phyloP scores from a whole-genome alignment of 495 filamentous ascomycete species.

The Penicillium steckii region DNA sequence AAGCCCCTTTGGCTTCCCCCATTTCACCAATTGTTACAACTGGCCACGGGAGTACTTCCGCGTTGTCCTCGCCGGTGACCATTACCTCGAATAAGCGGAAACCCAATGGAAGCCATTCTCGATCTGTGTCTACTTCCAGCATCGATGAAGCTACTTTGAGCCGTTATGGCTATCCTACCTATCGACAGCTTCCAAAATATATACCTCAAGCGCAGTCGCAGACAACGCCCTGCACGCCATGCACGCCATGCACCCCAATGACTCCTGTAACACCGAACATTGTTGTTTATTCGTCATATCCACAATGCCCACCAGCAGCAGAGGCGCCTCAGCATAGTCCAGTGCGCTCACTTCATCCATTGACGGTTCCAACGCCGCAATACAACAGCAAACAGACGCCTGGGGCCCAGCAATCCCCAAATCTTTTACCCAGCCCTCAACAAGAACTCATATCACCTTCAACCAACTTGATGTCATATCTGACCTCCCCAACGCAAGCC shows the following conservation, averaged over 20 bases:
- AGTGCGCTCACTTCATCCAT: constrained; percentile 36
- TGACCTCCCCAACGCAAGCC: constrained; percentile 75
- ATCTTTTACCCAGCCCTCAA: constrained; percentile 37
- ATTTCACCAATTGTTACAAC: constrained; percentile 43
- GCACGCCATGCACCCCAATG: constrained; percentile 46
- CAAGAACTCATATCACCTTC: constrained; percentile 43
- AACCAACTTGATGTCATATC: constrained; percentile 73
- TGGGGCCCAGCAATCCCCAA: constrained; percentile 50
- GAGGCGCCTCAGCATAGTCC: constrained; percentile 23
- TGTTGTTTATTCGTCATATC: constrained; percentile 40
- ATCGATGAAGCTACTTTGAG: constrained; percentile 65
- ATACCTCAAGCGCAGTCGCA: constrained; percentile 45
- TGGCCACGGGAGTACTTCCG: constrained; percentile 33
- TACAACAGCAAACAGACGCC: constrained; percentile 41
- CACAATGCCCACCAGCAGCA: constrained; percentile 13
- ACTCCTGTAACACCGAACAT: constrained; percentile 43
- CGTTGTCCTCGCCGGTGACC: constrained; percentile 62
- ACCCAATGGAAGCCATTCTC: constrained; percentile 42
- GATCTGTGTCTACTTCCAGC: constrained; percentile 66
- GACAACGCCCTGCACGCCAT: constrained; percentile 46
- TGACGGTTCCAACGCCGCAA: constrained; percentile 36
- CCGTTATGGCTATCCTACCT: constrained; percentile 76
- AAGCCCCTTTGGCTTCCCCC: constrained; percentile 53
- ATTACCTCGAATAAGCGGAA: constrained; percentile 55
- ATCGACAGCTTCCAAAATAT: constrained; percentile 73